Conservation (phyloP, 768 basidiomycete species). For the Strobilomyces confusus region DNA sequence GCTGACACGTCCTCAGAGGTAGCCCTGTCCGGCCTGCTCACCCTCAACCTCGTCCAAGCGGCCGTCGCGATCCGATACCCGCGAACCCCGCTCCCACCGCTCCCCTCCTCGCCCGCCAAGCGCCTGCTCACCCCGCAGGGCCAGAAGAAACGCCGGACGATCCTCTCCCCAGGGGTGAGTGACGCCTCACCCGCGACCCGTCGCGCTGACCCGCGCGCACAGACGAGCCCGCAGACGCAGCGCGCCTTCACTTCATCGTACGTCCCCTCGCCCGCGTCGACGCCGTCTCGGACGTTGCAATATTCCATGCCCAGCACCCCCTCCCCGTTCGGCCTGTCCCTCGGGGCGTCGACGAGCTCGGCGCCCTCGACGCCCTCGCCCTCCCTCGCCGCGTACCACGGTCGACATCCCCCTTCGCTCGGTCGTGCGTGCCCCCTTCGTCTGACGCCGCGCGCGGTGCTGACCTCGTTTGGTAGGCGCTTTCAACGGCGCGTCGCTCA, state of each 20-base stretch:
- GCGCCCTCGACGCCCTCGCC: slow-evolving; percentile 35
- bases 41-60: slow-evolving; percentile 35
- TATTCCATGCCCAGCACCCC: slow-evolving; percentile 37
- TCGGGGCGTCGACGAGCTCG: slow-evolving; percentile 27
- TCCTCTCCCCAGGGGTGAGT: slow-evolving; percentile 24
- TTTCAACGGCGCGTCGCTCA: slow-evolving; percentile 28
- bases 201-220: not conserved
- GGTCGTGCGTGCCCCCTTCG: slow-evolving; percentile 32
- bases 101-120: slow-evolving; percentile 24
- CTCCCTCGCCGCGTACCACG: slow-evolving; percentile 38
- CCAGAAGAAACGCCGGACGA: slow-evolving; percentile 26
- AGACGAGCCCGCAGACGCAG: slow-evolving; percentile 28
- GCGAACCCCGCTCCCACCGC: slow-evolving; percentile 27
- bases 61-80: slow-evolving; percentile 36
- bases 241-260: slow-evolving; percentile 30
- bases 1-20: slow-evolving; percentile 25
- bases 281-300: slow-evolving; percentile 31
- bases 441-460: too few relatives aligned
- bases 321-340: slow-evolving; percentile 35
- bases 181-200: not conserved
- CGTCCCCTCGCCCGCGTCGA: slow-evolving; percentile 28
- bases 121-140: slow-evolving; percentile 18
- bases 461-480: slow-evolving; percentile 16
- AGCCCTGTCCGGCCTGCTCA: slow-evolving; percentile 26
- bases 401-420: slow-evolving; percentile 32